Evolutionary conservation across 2,329 filamentous ascomycete species (phyloP), one percentile per base, ranked within the genome.

Genomic region (Fusarium burgessii): DNA sequence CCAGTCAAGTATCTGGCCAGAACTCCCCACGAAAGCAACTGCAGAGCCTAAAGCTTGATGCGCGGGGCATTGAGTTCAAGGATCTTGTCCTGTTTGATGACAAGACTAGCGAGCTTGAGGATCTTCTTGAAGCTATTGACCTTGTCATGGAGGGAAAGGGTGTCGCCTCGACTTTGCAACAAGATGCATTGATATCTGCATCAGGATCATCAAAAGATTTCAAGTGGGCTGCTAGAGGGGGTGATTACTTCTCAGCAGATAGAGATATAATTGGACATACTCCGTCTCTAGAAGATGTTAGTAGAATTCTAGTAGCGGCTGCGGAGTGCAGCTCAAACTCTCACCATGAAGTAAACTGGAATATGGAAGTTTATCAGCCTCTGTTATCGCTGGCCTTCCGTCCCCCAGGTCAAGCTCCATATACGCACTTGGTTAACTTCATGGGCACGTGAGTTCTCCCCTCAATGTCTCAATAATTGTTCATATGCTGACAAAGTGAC

Each of bases 331-430:
- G 50, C 20, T 50, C 42, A 2, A 41, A 40, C 23, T 50, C 32
- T 9, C 55, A 60, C 13, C 54, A 49, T 10, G 55, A 69, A 38
- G 58, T 45, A 5, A 57, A 62, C n/a, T 69, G 54, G 66, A 66
- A 66, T 27, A 23, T 59, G 11, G 54, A 62, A 27, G 66, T 69
- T 13, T 54, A 69, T 40, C 49, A 62, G 7, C 54, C 18, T 10
- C 47, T 69, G 12, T 20, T 69, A 15, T 33, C 50, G n/a, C n/a
- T 68, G 27, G 66, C 62, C 9, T 66, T 69, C 41, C 66, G 51
- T 5, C 58, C 58, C 13, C 46, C 27, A 13, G 54, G 18, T 5
- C 43, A 62, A 46, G 29, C 20, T 6, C 14, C 27, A 13, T 60
- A 41, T 15, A 32, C 32, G 7, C 66, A 70, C 27, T 43, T 70